Base-by-base conservation (phyloP, 176 grass and related monocot species). In the Phoenix dactylifera region DNA sequence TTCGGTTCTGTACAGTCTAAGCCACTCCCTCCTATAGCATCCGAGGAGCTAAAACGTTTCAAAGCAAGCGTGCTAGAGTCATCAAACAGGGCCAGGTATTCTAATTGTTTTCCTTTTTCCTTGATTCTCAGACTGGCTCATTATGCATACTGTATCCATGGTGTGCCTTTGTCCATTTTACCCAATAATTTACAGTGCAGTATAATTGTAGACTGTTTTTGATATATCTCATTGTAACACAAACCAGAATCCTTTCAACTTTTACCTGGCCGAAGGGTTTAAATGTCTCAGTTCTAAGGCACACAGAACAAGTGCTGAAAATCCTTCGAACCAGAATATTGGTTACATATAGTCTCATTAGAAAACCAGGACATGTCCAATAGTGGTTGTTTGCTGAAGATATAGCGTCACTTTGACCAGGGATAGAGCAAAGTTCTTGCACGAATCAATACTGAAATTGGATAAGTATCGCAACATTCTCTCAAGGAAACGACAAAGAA, bases 401-500 rank as follows among this genome's bases (percentile, higher is more conserved):
- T 24, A 32, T 66, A 15, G 35, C 22, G 15, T 67, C 32, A 72
- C 51, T 68, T 28, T 62, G 61, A 55, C 51, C 79, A 95, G 90
- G 82, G 90, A 86, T 5, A 89, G 68, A 72, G 32, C 4, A 55
- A 83, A 63, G 82, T 65, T 69, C 18, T 63, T 89, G 74, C 72
- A 89, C 35, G 85, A 95, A 20, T 77, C 72, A 5, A 58, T 86
- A 32, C 51, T 76, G 20, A 86, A 83, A 72, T 74, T 89, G 30
- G 90, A 86, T 22, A 86, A 63, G 70, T 86, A 80, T 74, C 83
- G 76, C 70, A 89, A 70, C 54, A 23, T 86, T 4, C 59, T 80
- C 49, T 79, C 73, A 50, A 78, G 86, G 26, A 89, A 77, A 62
- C 85, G 90, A 10, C 85, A 85, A 79, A 89, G 76, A 64, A 52